Base-by-base conservation (phyloP, 257 asterid species). In the Ocimum tenuiflorum region DNA sequence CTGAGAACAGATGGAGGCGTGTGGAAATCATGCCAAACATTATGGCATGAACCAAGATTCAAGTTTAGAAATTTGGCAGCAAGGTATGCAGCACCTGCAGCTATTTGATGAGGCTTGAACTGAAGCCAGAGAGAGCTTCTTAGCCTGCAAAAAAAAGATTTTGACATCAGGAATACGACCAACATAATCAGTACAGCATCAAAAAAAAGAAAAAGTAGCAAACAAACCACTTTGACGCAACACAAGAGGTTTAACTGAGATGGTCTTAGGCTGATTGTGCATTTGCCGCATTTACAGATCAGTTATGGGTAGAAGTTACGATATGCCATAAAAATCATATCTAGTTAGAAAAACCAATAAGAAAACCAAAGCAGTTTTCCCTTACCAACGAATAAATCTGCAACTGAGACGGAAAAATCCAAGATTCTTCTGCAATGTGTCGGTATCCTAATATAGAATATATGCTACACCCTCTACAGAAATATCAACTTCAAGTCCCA, bases 71-170 rank as follows among this genome's bases (percentile, higher is more conserved):
- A 75, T 56, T 94, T 90, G 15, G 97, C 88, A 72, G 99, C 97
- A 69, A 90, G 96, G 71, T 90, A 94, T 27, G 99, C 99, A 72
- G 96, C 95, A 66, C 97, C 99, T 36, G 95, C 99, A 77, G 99
- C 99, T 65, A 94, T 94, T 80, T 94, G 97, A 46, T 94, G 88
- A 69, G 99, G 95, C 76, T 90, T 90, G 91, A 94, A 94, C 82
- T 94, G 99, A 63, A 94, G 97, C 97, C 99, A 94, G 41, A 94
- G 69, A 0, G 96, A 90, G 78, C 96, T 94, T 72, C 95, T 79
- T 67, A 94, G 89, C 84, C 99, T 94, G 83, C 83, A 83, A 45
- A 29, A 29, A n/a, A 55, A 71, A 7, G 9, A 29, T 53, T 10
- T 24, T 8, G 52, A 35, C 50, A 3, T 78, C 56, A 77, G 63